Percentiles rank a stretch among this genome's conserved stretches.
These are phyloP conservation scores for Oidium heveae DNA, from an alignment of 2,329 filamentous ascomycete genomes.

Conservation along the genomic window DNA sequence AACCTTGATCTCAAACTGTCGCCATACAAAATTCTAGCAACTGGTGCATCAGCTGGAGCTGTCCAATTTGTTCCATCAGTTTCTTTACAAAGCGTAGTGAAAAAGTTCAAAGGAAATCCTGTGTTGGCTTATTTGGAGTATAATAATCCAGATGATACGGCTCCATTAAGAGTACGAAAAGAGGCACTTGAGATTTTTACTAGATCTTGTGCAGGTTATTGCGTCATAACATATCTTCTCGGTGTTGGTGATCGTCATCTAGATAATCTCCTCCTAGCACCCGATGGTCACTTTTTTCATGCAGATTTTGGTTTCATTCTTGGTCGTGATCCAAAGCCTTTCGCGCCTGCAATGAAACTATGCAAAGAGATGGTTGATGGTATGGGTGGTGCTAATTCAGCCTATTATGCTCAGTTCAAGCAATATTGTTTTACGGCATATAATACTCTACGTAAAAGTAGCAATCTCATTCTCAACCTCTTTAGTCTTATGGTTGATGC, in stretches of 20 bases:
- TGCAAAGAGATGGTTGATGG: slow-evolving; percentile 97
- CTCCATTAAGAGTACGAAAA: slow-evolving; percentile 65
- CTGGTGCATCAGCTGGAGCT: slow-evolving; percentile 66
- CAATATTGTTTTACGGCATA: slow-evolving; percentile 93
- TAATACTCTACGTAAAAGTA: slow-evolving; percentile 68
- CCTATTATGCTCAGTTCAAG: slow-evolving; percentile 72
- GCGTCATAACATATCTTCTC: slow-evolving; percentile 92
- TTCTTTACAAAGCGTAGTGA: slow-evolving; percentile 57
- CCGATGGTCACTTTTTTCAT: slow-evolving; percentile 89
- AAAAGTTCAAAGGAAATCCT: slow-evolving; percentile 50
- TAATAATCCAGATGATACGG: slow-evolving; percentile 67
- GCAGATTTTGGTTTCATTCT: slow-evolving; percentile 97
- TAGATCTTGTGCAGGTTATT: slow-evolving; percentile 90
- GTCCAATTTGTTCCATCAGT: slow-evolving; percentile 84
- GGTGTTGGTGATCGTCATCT: slow-evolving; percentile 90
- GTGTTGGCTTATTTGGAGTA: slow-evolving; percentile 65
- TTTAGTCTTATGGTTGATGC: slow-evolving; percentile 96
- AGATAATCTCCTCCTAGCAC: slow-evolving; percentile 77
- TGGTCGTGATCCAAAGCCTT: slow-evolving; percentile 87
- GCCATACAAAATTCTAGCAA: slow-evolving; percentile 89
- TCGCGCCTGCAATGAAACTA: slow-evolving; percentile 90
- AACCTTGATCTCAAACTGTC: slow-evolving; percentile 88
- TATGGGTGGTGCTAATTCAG: slow-evolving; percentile 66
- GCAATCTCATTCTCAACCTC: slow-evolving; percentile 76
- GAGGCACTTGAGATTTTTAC: slow-evolving; percentile 89